Evolutionary conservation across 1,284 basidiomycete genomes (phyloP).

Genomic region (Austropuccinia psidii): DNA sequence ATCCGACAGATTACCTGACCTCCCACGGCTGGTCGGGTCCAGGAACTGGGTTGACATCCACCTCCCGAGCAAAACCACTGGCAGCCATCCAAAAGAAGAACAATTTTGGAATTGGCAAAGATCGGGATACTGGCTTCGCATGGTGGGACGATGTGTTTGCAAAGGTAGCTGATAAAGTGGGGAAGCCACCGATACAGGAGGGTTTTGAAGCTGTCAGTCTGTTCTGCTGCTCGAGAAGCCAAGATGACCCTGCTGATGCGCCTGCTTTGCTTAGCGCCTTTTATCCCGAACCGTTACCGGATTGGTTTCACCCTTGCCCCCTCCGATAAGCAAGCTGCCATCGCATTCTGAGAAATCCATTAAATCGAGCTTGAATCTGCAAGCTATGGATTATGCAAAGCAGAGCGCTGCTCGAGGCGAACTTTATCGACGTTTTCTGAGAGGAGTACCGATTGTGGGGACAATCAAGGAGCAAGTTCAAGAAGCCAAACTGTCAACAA

Average conservation of each 20-base stretch:
- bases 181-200: background rate
- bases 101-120: slow-evolving; percentile 39
- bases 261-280: background rate
- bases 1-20: slow-evolving; percentile 36
- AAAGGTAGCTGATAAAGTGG: slow-evolving; percentile 37
- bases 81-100: slow-evolving; percentile 39
- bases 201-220: background rate
- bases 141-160: slow-evolving; percentile 41
- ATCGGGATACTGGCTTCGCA: slow-evolving; percentile 38
- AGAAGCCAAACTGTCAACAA: too few species aligned
- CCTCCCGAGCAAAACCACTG: slow-evolving; percentile 38
- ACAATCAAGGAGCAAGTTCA: background rate
- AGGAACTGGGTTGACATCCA: slow-evolving; percentile 37
- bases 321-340: background rate
- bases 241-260: background rate
- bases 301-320: background rate
- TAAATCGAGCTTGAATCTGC: background rate
- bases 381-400: background rate
- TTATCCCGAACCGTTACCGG: background rate
- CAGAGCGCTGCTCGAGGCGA: background rate
- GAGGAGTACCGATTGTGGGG: slow-evolving; percentile 3
- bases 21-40: slow-evolving; percentile 39
- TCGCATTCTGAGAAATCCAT: background rate
- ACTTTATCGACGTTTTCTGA: slow-evolving; percentile 5
- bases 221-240: background rate